These are phyloP conservation scores for Didymella arachidicola DNA, from an alignment of 2,329 filamentous ascomycete genomes.

Conservation along the genomic window DNA sequence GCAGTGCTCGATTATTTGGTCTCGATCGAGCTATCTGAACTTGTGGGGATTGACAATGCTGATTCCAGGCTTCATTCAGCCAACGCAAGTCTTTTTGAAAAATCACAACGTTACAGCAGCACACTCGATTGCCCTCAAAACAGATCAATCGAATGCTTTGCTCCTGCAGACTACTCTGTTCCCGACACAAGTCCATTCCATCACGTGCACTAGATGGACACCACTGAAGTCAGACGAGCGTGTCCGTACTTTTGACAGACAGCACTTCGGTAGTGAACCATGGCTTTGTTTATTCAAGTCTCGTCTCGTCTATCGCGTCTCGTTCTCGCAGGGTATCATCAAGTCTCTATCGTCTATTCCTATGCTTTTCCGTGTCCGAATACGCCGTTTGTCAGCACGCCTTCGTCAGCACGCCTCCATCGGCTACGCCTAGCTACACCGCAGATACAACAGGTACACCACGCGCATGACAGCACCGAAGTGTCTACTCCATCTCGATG, in stretches of 20 bases:
- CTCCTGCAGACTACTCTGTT: neutral
- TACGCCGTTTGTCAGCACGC: neutral
- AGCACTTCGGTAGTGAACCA: slow-evolving; percentile 32
- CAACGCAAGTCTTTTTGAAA: neutral
- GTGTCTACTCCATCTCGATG: slow-evolving; percentile 73
- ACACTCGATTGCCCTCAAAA: neutral
- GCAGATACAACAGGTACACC: neutral
- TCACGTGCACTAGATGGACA: neutral
- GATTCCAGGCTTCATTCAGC: neutral
- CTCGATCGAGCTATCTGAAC: too few species aligned
- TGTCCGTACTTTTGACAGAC: slow-evolving; percentile 28
- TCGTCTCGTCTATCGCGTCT: slow-evolving; percentile 22
- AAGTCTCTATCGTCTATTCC: slow-evolving; percentile 34
- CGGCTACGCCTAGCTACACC: slow-evolving; percentile 12
- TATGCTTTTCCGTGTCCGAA: slow-evolving; percentile 19
- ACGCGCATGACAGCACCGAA: neutral
- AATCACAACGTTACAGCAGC: neutral
- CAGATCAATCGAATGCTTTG: neutral
- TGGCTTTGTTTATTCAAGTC: slow-evolving; percentile 5
- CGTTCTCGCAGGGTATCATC: slow-evolving; percentile 37
- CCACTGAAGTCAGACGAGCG: neutral
- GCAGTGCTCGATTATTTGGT: too few species aligned
- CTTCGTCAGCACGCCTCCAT: too few species aligned
- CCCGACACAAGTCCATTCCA: neutral
- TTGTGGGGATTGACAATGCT: too few species aligned